Evolutionary conservation across 441 rosid species (phyloP).

Genomic region (Brassica balearica): DNA sequence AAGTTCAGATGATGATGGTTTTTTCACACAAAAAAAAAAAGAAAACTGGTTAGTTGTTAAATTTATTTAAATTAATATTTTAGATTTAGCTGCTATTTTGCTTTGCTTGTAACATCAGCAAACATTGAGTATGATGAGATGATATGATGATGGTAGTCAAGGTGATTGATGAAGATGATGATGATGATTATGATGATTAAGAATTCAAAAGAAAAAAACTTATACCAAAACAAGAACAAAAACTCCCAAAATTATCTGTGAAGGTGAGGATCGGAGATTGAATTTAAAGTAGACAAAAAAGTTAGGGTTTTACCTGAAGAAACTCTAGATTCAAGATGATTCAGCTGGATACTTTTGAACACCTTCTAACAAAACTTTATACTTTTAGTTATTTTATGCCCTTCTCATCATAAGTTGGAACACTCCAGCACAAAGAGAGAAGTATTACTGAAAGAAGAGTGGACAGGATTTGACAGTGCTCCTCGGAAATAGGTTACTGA

Average conservation of each 20-base stretch:
- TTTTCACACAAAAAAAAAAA: not conserved
- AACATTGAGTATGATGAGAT: constrained; percentile 35
- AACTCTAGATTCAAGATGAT: constrained; percentile 48
- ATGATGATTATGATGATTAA: constrained; percentile 7
- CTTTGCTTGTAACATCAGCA: constrained; percentile 53
- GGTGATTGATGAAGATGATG: constrained; percentile 24
- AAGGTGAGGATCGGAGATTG: not conserved
- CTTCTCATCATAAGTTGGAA: constrained; percentile 27
- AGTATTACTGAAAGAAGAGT: constrained; percentile 45
- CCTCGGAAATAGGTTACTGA: constrained; percentile 42
- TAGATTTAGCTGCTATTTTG: constrained; percentile 27
- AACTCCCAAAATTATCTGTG: not conserved
- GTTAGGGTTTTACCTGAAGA: constrained; percentile 46
- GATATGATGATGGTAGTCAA: constrained; percentile 31
- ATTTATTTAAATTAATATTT: constrained; percentile 4
- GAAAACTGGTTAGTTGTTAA: not conserved
- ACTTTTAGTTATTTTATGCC: constrained; percentile 28
- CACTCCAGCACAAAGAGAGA: constrained; percentile 30
- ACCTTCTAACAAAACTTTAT: constrained; percentile 36
- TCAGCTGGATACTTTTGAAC: constrained; percentile 40
- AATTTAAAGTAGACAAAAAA: constrained; percentile 21
- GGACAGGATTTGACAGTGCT: constrained; percentile 44
- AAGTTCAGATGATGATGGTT: not conserved
- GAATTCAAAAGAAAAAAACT: constrained; percentile 19
- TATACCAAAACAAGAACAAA: constrained; percentile 21